These are phyloP conservation scores for Colletotrichum limetticola DNA, from an alignment of 2,329 filamentous ascomycete genomes.

Conservation along the genomic window DNA sequence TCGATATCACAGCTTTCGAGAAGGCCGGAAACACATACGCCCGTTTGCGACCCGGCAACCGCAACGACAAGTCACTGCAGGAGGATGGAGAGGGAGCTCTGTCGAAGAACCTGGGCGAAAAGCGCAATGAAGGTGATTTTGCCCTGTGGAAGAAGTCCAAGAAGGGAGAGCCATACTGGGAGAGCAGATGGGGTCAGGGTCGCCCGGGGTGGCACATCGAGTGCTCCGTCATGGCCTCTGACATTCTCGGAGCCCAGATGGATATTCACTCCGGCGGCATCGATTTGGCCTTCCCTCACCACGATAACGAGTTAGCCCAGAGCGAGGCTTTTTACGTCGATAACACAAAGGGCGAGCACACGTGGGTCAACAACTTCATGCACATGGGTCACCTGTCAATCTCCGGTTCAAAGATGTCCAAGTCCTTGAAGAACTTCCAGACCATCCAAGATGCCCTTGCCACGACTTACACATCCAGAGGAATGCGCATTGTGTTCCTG, in stretches of 20 bases:
- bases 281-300: constrained; percentile 91
- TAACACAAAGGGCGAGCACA: constrained; percentile 63
- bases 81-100: constrained; percentile 92
- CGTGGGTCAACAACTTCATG: constrained; percentile 96
- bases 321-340: constrained; percentile 84
- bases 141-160: constrained; percentile 95
- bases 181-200: constrained; percentile 86
- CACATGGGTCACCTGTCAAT: constrained; percentile 93
- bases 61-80: constrained; percentile 83
- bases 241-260: constrained; percentile 84
- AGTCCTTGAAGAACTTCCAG: constrained; percentile 94
- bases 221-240: constrained; percentile 95
- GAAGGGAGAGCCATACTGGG: constrained; percentile 91
- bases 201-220: constrained; percentile 97
- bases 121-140: constrained; percentile 85
- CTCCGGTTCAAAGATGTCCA: constrained; percentile 93
- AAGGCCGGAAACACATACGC: constrained; percentile 87
- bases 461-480: constrained; percentile 78
- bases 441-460: constrained; percentile 87
- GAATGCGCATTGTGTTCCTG: constrained; percentile 86
- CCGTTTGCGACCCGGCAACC: constrained; percentile 84
- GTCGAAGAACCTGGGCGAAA: constrained; percentile 69
- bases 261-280: constrained; percentile 95
- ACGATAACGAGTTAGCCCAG: constrained; percentile 92
- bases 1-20: constrained; percentile 90